Evolutionary conservation across 179 eudicot species (phyloP), one percentile per base, ranked within the genome.

Genomic region (Gypsophila paniculata): DNA sequence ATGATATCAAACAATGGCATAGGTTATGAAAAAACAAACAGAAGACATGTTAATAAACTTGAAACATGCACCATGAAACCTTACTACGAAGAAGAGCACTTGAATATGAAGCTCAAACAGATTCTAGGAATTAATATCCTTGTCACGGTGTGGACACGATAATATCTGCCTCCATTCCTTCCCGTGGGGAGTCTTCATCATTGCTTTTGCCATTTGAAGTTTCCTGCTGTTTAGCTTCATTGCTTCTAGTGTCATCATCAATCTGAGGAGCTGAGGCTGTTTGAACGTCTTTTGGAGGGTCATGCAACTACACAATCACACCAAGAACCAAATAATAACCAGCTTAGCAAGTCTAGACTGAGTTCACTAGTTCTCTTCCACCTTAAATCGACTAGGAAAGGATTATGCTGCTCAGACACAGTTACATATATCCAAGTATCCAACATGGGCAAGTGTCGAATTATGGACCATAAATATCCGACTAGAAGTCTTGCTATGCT

Each of bases 291-390:
- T 51, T 83, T 1, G 79, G 72, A 69, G 74, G 82, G 79, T 89
- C 95, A 71, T 91, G 88, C 74, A 87, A 73, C 95, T 91, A 69
- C 48, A 68, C 59, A 36, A 67, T 19, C 39, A 66, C 23, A 29
- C 59, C 66, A 76, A 54, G 53, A 59, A 58, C 68, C 46, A 34
- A 42, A 64, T 34, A 38, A 61, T 34, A 8, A 32, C 29, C 51
- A 48, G 42, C 13, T 19, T 65, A 14, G 44, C 44, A 21, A 13
- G 8, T 52, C 21, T 66, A 29, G 38, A 38, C 17, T 25, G 48
- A 34, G 12, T 34, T 64, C 22, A 61, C 10, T 22, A 18, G 0
- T 42, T 23, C 6, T 52, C 8, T 17, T 17, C 29, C 21, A 73
- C 25, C 51, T 8, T 23, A 34, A 58, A 29, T 11, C 34, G 55